Percentiles rank a stretch among this genome's conserved stretches.
These are phyloP conservation scores for Septoria linicola DNA, from an alignment of 2,329 filamentous ascomycete genomes.

Conservation along the genomic window DNA sequence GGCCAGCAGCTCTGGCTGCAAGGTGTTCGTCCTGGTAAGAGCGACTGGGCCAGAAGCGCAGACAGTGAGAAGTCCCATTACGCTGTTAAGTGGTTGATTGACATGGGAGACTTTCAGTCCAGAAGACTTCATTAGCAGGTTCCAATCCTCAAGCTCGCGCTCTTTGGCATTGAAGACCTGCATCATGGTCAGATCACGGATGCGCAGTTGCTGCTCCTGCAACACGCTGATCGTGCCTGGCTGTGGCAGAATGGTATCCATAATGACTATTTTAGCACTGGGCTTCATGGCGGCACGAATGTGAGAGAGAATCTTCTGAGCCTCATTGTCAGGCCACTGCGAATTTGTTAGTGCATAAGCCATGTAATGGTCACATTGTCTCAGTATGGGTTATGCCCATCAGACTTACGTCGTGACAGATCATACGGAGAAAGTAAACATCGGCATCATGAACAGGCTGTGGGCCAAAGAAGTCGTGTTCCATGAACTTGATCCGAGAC, in stretches of 20 bases:
- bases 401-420: slow-evolving; percentile 35
- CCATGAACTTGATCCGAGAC: slow-evolving; percentile 22
- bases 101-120: slow-evolving; percentile 17
- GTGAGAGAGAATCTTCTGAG: slow-evolving; percentile 25
- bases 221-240: slow-evolving; percentile 19
- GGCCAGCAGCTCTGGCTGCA: background rate
- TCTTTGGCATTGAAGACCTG: slow-evolving; percentile 30
- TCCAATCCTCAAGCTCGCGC: slow-evolving; percentile 29
- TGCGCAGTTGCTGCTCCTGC: slow-evolving; percentile 25
- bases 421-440: slow-evolving; percentile 31
- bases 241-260: slow-evolving; percentile 27
- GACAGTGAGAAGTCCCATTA: slow-evolving; percentile 24
- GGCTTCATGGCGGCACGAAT: slow-evolving; percentile 23
- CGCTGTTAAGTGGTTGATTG: slow-evolving; percentile 21
- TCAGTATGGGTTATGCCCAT: too few species aligned
- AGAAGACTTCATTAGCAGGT: slow-evolving; percentile 11
- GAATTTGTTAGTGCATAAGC: too few species aligned
- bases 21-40: background rate
- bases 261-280: slow-evolving; percentile 30
- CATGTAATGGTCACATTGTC: too few species aligned
- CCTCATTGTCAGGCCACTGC: slow-evolving; percentile 31
- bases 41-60: background rate
- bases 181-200: slow-evolving; percentile 30
- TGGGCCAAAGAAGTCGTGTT: slow-evolving; percentile 33
- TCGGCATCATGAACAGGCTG: slow-evolving; percentile 35